phyloP scores from a whole-genome alignment of 2,329 filamentous ascomycete species.

The Stylonectria norvegica region DNA sequence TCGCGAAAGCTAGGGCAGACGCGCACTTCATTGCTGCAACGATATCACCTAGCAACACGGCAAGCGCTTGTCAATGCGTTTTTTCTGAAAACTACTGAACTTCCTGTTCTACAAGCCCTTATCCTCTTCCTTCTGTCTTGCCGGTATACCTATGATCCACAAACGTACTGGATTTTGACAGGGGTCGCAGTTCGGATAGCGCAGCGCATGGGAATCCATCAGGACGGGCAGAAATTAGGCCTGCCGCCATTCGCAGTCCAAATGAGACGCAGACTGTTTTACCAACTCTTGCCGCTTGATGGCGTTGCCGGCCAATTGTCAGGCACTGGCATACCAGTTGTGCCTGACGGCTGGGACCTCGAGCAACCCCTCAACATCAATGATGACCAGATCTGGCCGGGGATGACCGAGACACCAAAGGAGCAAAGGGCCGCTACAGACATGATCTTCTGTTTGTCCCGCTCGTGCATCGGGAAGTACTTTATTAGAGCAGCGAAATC shows the following conservation, averaged over 20 bases:
- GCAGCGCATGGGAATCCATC: constrained; percentile 51
- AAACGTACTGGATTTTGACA: constrained; percentile 48
- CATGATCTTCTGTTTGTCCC: constrained; percentile 34
- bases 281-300: constrained; percentile 46
- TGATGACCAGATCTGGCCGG: constrained; percentile 36
- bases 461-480: constrained; percentile 2
- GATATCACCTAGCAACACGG: constrained; percentile 41
- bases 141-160: constrained; percentile 41
- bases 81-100: constrained; percentile 48
- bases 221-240: constrained; percentile 37
- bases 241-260: constrained; percentile 46
- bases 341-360: constrained; percentile 28
- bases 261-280: constrained; percentile 54
- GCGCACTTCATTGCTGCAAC: constrained; percentile 33
- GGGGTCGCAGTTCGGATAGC: constrained; percentile 51
- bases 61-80: constrained; percentile 48
- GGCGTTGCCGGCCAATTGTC: constrained; percentile 24
- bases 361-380: constrained; percentile 35
- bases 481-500: constrained; percentile 4
- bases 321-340: constrained; percentile 22
- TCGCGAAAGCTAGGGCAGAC: constrained; percentile 32
- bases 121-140: constrained; percentile 43
- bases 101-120: constrained; percentile 53
- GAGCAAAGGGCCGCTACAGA: constrained; percentile 31
- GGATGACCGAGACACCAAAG: constrained; percentile 32